phyloP scores from a whole-genome alignment of 2,329 filamentous ascomycete genomes.

The Lasiodiplodia sp. region DNA sequence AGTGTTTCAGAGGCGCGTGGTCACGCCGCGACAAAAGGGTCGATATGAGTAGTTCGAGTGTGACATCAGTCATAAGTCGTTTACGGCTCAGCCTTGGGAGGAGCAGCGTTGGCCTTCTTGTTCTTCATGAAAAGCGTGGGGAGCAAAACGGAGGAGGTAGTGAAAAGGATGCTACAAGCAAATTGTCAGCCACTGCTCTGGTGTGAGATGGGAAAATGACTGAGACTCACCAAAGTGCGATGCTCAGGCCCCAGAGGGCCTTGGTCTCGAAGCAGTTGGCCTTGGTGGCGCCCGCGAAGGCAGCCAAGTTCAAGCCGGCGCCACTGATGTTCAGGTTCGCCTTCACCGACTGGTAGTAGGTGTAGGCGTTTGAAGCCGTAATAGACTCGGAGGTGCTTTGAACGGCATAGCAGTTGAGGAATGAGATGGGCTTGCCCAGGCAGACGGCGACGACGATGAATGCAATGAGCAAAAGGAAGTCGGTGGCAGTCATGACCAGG shows the following conservation, averaged over 20 bases:
- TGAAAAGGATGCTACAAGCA: constrained; percentile 52
- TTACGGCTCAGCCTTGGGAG: constrained; percentile 40
- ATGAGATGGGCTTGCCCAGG: constrained; percentile 81
- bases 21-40: not conserved
- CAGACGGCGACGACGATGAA: constrained; percentile 79
- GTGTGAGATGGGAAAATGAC: not conserved
- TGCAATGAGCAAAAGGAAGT: constrained; percentile 75
- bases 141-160: constrained; percentile 53
- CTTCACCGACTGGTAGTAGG: constrained; percentile 61
- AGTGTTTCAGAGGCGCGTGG: not conserved
- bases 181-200: constrained; percentile 31
- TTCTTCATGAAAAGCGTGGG: constrained; percentile 59
- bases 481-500: constrained; percentile 72
- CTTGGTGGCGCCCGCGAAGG: constrained; percentile 67
- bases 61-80: not conserved
- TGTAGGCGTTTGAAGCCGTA: constrained; percentile 55
- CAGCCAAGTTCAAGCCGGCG: constrained; percentile 57
- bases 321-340: constrained; percentile 60
- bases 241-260: constrained; percentile 84
- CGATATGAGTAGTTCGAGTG: too few relatives aligned
- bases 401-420: constrained; percentile 72
- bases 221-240: constrained; percentile 73
- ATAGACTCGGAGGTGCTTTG: constrained; percentile 51
- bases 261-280: constrained; percentile 83
- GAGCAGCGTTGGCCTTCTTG: constrained; percentile 49